Base-by-base conservation (phyloP, 2,329 filamentous ascomycete genomes). In the Aureobasidium leucospermi region DNA sequence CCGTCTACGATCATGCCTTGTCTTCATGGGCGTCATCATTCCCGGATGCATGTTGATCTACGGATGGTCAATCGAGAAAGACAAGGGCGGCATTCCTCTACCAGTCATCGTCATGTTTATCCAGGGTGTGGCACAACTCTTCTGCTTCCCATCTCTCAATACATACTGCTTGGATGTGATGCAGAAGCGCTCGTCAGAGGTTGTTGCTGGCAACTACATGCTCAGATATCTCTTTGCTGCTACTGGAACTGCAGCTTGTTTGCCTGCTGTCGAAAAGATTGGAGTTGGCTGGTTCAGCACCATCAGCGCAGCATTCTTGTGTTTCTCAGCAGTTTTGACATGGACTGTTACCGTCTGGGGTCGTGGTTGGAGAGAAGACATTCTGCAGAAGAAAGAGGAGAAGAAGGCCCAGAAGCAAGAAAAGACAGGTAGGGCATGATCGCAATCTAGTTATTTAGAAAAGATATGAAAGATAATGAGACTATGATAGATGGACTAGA, bases 121-220 rank as follows among this genome's bases (percentile, higher is more conserved):
- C 2, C 87, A 91, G 67, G 88, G 88, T 1, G 79, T 90, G 0
- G 86, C 84, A 0, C 87, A 91, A 70, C 75, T 91, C 6, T 88
- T 90, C 67, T 88, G 86, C 66, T 91, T 90, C 67, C 87, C 87
- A 0, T 84, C 81, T 49, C 70, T 92, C 62, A 91, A 92, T 70
- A 89, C 88, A 0, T 92, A 94, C 73, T 92, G 88, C 69, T 73
- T 94, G 42, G 89, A 94, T 70, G 88, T 93, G 11, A 90, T 92
- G 85, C 87, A 87, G 64, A 78, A 79, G 1, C 77, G 81, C 32
- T 84, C 84, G 45, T 83, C 86, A 3, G 89, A 94, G 67, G 87
- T 93, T 9, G 67, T 70, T 60, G 88, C 88, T 0, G 87, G 88
- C 0, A 94, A 93, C 70, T 94, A 92, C 71, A 84, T 90, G 67